These are phyloP conservation scores for Chlorella sp. DNA, from an alignment of 139 green algal species.

Conservation along the genomic window DNA sequence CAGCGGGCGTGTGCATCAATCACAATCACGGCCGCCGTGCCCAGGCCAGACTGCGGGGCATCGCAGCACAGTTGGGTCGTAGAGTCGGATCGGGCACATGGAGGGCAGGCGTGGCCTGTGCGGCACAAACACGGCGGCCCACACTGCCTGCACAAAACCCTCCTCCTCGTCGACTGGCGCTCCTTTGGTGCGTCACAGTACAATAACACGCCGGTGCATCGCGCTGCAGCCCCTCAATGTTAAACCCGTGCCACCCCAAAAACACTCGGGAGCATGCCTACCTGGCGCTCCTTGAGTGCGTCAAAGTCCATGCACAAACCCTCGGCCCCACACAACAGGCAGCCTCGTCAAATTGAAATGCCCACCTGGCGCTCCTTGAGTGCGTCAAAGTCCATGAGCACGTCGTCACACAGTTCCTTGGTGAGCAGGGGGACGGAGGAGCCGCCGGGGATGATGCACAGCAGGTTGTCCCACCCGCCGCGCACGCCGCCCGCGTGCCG, in stretches of 20 bases:
- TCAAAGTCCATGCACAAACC: constrained; percentile 99
- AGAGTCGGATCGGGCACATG: too few relatives aligned
- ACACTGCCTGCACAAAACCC: too few relatives aligned
- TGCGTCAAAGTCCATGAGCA: constrained; percentile 99
- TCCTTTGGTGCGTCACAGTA: constrained; percentile 98
- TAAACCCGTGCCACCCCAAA: too few relatives aligned
- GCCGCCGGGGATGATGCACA: constrained; percentile 97
- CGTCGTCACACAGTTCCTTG: constrained; percentile 85
- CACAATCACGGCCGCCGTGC: constrained; percentile 78
- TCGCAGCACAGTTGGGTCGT: too few relatives aligned
- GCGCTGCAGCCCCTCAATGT: too few relatives aligned
- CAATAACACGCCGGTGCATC: too few relatives aligned
- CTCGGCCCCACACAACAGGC: too few relatives aligned
- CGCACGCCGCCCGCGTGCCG: constrained; percentile 93
- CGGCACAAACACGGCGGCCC: too few relatives aligned
- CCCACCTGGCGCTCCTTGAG: constrained; percentile 86
- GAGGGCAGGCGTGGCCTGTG: too few relatives aligned
- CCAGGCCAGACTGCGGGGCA: constrained; percentile 55
- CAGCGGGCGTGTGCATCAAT: constrained; percentile 46
- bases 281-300: constrained; percentile 89
- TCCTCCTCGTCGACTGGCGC: too few relatives aligned
- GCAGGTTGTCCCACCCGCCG: constrained; percentile 98
- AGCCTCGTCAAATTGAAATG: too few relatives aligned
- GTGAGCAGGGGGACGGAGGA: constrained; percentile 94
- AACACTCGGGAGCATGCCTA: too few relatives aligned